phyloP scores from a whole-genome alignment of 2,329 filamentous ascomycete genomes.

The Aspergillus awamori region DNA sequence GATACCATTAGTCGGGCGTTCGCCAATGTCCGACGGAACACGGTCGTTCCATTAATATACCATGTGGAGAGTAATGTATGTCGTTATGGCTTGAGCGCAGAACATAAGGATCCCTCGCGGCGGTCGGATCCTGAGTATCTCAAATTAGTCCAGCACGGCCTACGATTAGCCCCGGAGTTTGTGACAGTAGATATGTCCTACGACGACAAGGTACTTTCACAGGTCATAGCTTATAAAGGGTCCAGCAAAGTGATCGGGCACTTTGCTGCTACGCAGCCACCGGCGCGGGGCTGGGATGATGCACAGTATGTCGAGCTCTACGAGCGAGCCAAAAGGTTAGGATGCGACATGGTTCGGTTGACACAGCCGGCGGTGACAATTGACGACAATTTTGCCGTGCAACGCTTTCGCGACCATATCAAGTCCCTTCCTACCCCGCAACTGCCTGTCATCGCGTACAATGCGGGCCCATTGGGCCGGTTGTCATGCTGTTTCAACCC shows the following conservation, averaged over 20 bases:
- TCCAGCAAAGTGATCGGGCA: constrained; percentile 65
- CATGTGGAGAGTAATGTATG: constrained; percentile 48
- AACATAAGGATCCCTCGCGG: constrained; percentile 28
- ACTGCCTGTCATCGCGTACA: constrained; percentile 65
- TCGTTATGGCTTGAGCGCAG: constrained; percentile 24
- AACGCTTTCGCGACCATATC: constrained; percentile 57
- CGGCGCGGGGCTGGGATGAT: constrained; percentile 59
- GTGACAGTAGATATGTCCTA: constrained; percentile 64
- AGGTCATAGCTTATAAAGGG: constrained; percentile 56
- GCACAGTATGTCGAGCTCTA: constrained; percentile 60
- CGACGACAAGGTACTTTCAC: constrained; percentile 54
- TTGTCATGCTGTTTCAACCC: constrained; percentile 69
- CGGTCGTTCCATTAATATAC: constrained; percentile 62
- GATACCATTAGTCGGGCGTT: constrained; percentile 61
- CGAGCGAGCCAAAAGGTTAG: constrained; percentile 58
- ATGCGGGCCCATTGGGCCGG: constrained; percentile 64
- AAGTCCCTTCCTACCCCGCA: constrained; percentile 46
- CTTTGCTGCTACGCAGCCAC: constrained; percentile 47
- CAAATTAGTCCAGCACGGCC: constrained; percentile 60
- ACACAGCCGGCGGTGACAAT: constrained; percentile 59
- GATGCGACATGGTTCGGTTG: constrained; percentile 66
- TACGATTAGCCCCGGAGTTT: constrained; percentile 66
- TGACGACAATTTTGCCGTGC: constrained; percentile 66
- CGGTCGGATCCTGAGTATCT: constrained; percentile 51
- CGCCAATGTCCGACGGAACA: constrained; percentile 64